Base-by-base conservation (phyloP, 2,329 filamentous ascomycete species). In the Fusarium tanahbumbuense region DNA sequence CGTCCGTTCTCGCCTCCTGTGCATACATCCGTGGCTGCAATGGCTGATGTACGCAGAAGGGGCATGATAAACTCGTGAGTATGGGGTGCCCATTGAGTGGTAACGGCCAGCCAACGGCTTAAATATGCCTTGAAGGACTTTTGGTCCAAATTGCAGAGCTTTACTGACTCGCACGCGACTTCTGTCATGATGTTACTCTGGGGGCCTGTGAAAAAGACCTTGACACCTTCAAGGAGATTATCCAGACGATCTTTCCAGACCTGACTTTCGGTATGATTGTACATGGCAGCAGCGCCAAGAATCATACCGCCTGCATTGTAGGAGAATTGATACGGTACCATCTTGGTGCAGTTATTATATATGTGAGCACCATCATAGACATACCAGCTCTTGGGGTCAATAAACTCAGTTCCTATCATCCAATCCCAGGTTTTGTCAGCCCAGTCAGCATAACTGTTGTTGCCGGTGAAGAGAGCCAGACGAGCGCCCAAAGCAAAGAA, bases 391-490 rank as follows among this genome's bases (percentile, higher is more conserved):
- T 85, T 77, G 11, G 64, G 54, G 74, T 88, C 84, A 64, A 93
- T 86, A 56, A 93, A 85, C 1, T 87, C 83, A 47, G 89, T 81
- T 9, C 75, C 77, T 6, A 78, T 76, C 78, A 89, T 89, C 91
- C 91, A 93, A 52, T 92, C 84, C 82, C 92, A 97, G 1, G 88
- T 87, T 71, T 82, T 89, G 22, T 89, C 87, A 0, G 93, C 93
- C 93, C 92, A 96, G 8, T 93, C 87, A 2, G 88, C 85, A 76
- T 97, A 97, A 0, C 92, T 92, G 42, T 84, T 75, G 74, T 97
- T 95, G 18, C 89, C 88, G 0, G 93, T 97, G 77, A 93, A 96
- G 25, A 89, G 85, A 1, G 91, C 92, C 7, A 95, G 83, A 4
- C 92, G 88, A 2, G 92, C 88, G 16, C 84, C 87, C 15, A 90